Evolutionary conservation across 1,284 basidiomycete genomes (phyloP), one percentile per base, ranked within the genome.

Genomic region (Cutaneotrichosporon cyanovorans): DNA sequence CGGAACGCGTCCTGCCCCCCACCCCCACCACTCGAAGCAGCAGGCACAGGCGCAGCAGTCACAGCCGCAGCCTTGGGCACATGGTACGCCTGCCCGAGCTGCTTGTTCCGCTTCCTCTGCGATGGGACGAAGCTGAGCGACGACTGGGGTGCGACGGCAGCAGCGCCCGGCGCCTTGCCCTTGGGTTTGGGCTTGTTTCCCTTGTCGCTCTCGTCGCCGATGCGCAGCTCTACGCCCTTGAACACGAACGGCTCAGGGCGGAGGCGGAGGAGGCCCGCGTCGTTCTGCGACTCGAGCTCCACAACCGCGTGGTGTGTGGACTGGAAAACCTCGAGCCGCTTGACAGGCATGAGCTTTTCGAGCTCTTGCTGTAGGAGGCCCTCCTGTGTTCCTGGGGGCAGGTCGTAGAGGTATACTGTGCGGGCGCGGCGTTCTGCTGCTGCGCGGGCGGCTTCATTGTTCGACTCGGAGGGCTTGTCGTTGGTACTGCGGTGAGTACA

Each of bases 281-380:
- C 87, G 85, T 89, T 31, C 25, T 77, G 74, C 45, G 73, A 83
- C 45, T 82, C 78, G 21, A 93, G 74, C 63, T 91, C 86, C 1
- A 85, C 82, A 1, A 85, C 71, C 2, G 89, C 91, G 63, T 90
- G 82, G 15, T 76, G 72, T 37, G 69, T 71, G 44, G 81, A 78
- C 8, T 72, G 66, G 56, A 87, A 84, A 2, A 92, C 75, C 60
- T 90, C 86, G 0, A 93, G 77, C 1, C 85, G 78, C 45, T 78
- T 81, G 22, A 95, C 81, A 0, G 74, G 68, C 1, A 79, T 79
- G 37, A 84, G 68, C 69, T 88, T 91, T 66, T 90, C 87, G 7
- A 96, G 73, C 0, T 75, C 74, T 73, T 96, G 91, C 60, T 96
- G 91, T 19, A 96, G 68, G 2, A 95, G 73, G 0, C 85, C 90